Conservation (phyloP, 116 monocot genomes). For the Zostera marina region DNA sequence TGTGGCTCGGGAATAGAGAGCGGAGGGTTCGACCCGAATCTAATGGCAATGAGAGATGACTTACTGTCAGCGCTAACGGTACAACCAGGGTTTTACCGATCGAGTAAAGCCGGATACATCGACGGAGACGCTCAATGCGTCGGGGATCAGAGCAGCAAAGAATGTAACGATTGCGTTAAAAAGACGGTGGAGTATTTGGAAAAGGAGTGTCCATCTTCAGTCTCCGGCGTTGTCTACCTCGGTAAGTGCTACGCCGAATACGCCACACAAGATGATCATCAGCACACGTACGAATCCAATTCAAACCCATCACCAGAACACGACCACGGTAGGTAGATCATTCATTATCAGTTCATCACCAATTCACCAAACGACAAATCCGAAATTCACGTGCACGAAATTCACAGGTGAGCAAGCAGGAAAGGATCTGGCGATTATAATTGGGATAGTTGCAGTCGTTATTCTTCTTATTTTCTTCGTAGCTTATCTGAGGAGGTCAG, state of each 20-base stretch:
- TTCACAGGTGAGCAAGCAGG: neutral
- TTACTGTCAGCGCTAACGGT: constrained; percentile 10
- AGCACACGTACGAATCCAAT: neutral
- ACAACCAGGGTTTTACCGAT: constrained; percentile 23
- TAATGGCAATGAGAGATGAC: constrained; percentile 21
- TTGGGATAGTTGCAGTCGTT: neutral
- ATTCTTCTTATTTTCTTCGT: neutral
- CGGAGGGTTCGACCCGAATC: constrained; percentile 4
- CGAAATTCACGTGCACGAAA: too few relatives aligned
- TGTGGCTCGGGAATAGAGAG: neutral
- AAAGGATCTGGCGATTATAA: neutral
- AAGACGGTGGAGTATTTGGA: constrained; percentile 31
- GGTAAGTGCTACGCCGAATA: constrained; percentile 57
- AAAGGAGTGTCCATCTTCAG: constrained; percentile 28
- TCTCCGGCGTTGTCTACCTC: constrained; percentile 57
- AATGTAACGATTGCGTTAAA: constrained; percentile 46
- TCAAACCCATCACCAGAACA: neutral
- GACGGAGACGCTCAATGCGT: constrained; percentile 60
- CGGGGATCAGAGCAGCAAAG: constrained; percentile 35
- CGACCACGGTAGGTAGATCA: neutral
- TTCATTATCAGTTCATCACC: too few relatives aligned
- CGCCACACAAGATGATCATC: neutral
- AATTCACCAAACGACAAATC: too few relatives aligned
- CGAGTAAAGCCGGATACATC: constrained; percentile 24
- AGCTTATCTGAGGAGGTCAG: neutral